Percentiles rank a stretch among this genome's conserved stretches.
phyloP scores from a whole-genome alignment of 2,329 filamentous ascomycete species.

The Teratosphaeria zuluensis region DNA sequence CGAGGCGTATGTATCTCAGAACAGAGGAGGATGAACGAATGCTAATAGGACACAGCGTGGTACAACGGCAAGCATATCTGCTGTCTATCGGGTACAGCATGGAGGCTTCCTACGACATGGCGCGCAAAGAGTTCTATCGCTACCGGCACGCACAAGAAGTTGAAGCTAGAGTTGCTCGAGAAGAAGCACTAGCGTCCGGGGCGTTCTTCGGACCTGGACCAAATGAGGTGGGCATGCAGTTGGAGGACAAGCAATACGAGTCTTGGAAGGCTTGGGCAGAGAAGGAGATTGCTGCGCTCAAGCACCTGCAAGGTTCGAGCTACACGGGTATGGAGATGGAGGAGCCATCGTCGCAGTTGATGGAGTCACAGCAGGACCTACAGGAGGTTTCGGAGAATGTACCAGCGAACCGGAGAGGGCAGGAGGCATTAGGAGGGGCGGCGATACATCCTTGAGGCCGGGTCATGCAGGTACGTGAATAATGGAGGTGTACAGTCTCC shows the following conservation, averaged over 20 bases:
- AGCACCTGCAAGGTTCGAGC: conserved; percentile 39
- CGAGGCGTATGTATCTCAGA: conserved; percentile 16
- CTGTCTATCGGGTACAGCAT: conserved; percentile 31
- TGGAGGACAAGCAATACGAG: conserved; percentile 74
- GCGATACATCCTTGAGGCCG: conserved; percentile 24
- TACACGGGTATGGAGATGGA: conserved; percentile 29
- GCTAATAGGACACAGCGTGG: conserved; percentile 52
- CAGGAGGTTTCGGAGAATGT: conserved; percentile 26
- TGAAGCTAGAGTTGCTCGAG: conserved; percentile 68
- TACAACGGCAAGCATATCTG: conserved; percentile 84
- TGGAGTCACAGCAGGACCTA: conserved; percentile 18
- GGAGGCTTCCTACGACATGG: conserved; percentile 70
- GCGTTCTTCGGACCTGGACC: conserved; percentile 77
- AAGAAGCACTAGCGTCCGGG: conserved; percentile 78
- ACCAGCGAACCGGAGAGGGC: conserved; percentile 23
- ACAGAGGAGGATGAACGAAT: not conserved
- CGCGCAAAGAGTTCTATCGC: conserved; percentile 82
- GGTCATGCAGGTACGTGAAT: not conserved
- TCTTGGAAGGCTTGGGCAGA: conserved; percentile 75
- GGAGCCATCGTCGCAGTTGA: conserved; percentile 6
- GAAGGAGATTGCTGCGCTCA: conserved; percentile 40
- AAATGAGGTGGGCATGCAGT: conserved; percentile 66
- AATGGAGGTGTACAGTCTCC: not conserved
- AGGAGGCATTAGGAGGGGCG: conserved; percentile 29
- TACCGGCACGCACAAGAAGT: conserved; percentile 75